Evolutionary conservation across 306 rosid genomes (phyloP).

Genomic region (Luffa aegyptiaca): DNA sequence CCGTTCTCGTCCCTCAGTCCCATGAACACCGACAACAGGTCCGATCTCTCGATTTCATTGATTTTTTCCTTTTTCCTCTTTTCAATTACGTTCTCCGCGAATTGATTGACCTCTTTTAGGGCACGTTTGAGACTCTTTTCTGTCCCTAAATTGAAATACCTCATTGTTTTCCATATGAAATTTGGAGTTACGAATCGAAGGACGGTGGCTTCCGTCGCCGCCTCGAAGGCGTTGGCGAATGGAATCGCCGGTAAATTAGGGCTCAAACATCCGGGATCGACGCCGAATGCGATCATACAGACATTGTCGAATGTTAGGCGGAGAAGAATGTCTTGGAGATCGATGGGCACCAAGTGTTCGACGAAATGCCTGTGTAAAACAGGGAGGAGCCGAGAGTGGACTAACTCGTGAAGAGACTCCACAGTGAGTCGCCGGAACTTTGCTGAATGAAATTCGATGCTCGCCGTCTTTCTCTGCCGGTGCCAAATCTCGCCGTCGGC

Average conservation of each 20-base stretch:
- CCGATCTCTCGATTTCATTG: conserved; percentile 24
- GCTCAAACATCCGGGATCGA: conserved; percentile 68
- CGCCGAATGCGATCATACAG: conserved; percentile 88
- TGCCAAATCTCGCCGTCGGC: conserved; percentile 78
- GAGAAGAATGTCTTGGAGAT: conserved; percentile 68
- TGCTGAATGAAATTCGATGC: conserved; percentile 76
- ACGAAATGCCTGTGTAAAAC: conserved; percentile 32
- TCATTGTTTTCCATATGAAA: conserved; percentile 58
- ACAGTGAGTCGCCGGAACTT: conserved; percentile 51
- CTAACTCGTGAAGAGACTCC: conserved; percentile 50
- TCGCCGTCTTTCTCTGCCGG: conserved; percentile 73
- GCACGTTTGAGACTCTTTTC: conserved; percentile 50
- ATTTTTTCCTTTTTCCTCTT: conserved; percentile 48
- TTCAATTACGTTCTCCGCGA: conserved; percentile 58
- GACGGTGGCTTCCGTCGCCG: conserved; percentile 68
- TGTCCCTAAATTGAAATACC: conserved; percentile 49
- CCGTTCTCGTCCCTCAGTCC: conserved; percentile 59
- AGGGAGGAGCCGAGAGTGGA: conserved; percentile 53
- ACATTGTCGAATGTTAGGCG: conserved; percentile 81
- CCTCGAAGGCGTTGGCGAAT: conserved; percentile 79
- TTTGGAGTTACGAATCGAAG: conserved; percentile 55
- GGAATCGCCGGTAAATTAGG: conserved; percentile 44
- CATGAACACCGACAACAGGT: conserved; percentile 67
- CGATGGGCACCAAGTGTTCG: conserved; percentile 22
- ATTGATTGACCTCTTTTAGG: conserved; percentile 56